Conservation (phyloP, 805 yeast species). For the Barnettozyma vustinii region DNA sequence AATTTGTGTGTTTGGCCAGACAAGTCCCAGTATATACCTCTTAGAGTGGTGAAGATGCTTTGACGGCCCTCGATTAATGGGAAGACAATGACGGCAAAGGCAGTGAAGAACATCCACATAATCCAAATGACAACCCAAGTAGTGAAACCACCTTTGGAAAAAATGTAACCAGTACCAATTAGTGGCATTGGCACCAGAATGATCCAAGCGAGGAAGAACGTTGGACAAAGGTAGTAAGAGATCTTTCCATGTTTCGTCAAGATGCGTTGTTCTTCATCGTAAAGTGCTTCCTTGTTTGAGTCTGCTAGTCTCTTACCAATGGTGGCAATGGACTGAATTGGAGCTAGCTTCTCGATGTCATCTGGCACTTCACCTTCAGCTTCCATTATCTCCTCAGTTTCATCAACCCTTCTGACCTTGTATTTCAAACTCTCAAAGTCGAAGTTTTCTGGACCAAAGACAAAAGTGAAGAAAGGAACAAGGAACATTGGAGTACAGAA, state of each 20-base stretch:
- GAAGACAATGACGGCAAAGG: conserved; percentile 54
- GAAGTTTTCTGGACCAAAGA: conserved; percentile 68
- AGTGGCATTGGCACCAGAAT: conserved; percentile 93
- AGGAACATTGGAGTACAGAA: conserved; percentile 64
- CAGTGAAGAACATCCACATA: conserved; percentile 73
- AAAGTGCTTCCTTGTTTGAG: conserved; percentile 19
- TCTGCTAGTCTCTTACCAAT: conserved; percentile 26
- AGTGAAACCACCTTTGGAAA: conserved; percentile 71
- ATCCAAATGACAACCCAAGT: conserved; percentile 86
- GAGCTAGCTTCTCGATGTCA: conserved; percentile 23
- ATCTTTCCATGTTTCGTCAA: conserved; percentile 53
- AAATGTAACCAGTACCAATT: conserved; percentile 77
- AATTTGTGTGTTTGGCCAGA: conserved; percentile 72
- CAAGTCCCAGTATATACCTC: conserved; percentile 85
- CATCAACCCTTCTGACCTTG: conserved; percentile 60
- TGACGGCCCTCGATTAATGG: conserved; percentile 74
- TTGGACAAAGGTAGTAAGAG: conserved; percentile 56
- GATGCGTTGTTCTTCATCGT: conserved; percentile 46
- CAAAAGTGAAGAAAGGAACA: conserved; percentile 60
- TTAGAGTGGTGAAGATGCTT: conserved; percentile 54
- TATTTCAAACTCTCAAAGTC: conserved; percentile 61
- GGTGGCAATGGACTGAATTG: conserved; percentile 29
- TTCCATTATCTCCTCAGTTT: conserved; percentile 54
- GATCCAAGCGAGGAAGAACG: conserved; percentile 57
- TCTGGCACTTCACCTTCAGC: conserved; percentile 31